Evolutionary conservation across 129 eudicot species (phyloP).

Genomic region (Arctium minus): DNA sequence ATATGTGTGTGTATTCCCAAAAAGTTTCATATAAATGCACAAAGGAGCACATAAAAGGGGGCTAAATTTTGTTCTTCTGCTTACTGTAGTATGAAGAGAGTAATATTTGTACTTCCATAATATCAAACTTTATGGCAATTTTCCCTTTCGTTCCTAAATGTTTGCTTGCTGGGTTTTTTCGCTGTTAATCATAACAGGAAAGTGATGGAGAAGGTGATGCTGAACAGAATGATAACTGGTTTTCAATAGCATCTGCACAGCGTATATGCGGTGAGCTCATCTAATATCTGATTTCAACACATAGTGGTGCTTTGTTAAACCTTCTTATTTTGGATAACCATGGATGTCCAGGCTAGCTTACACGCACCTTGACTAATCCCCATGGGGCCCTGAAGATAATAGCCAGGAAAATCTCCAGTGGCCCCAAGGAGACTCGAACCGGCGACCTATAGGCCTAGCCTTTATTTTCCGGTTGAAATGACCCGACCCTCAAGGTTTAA

Average conservation of each 20-base stretch:
- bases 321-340: background rate
- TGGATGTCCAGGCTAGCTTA: background rate
- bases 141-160: background rate
- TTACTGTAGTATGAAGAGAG: background rate
- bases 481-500: too few relatives aligned
- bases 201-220: constrained; percentile 84
- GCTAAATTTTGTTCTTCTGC: background rate
- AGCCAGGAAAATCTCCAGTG: background rate
- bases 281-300: background rate
- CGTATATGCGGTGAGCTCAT: constrained; percentile 80
- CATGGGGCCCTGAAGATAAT: background rate
- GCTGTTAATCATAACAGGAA: constrained; percentile 44
- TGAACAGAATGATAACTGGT: constrained; percentile 92
- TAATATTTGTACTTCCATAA: background rate
- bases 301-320: background rate
- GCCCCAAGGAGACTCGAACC: background rate
- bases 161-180: background rate
- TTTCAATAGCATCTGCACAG: constrained; percentile 85
- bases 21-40: background rate
- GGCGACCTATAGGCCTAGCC: too few relatives aligned
- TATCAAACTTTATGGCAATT: background rate
- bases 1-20: background rate
- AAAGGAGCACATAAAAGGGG: background rate
- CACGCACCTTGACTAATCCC: background rate
- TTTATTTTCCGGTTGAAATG: too few relatives aligned